Conservation (phyloP, 1,284 basidiomycete genomes). For the Anthracocystis panici-leucophaei region DNA sequence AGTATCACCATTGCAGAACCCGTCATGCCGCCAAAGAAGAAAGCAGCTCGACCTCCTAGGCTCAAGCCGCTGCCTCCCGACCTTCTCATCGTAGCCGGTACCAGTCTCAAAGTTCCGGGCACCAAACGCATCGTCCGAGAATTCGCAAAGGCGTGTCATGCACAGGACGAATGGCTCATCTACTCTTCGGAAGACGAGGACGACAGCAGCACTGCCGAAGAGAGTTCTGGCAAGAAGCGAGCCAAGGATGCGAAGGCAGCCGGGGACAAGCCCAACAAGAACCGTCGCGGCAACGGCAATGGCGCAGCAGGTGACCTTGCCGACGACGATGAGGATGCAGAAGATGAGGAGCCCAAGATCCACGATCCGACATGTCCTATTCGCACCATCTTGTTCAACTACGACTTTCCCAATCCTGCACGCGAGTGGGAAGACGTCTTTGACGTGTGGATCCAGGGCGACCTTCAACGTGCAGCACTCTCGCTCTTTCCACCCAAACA, state of each 20-base stretch:
- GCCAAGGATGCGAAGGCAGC: conserved; percentile 13
- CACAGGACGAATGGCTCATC: conserved; percentile 61
- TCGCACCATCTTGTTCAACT: conserved; percentile 84
- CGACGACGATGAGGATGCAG: conserved; percentile 16
- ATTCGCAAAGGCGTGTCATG: conserved; percentile 85
- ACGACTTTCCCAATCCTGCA: conserved; percentile 87
- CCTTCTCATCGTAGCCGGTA: conserved; percentile 93
- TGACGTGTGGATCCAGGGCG: conserved; percentile 89
- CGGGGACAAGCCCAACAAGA: conserved; percentile 10
- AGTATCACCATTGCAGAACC: conserved; percentile 36
- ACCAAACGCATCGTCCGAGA: conserved; percentile 92
- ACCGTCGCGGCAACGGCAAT: conserved; percentile 6
- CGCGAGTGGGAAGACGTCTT: conserved; percentile 91
- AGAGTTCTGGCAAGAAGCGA: conserved; percentile 41
- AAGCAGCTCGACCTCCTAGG: conserved; percentile 34
- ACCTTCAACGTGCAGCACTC: conserved; percentile 76
- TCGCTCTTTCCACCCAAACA: conserved; percentile 51
- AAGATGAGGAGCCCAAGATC: conserved; percentile 41
- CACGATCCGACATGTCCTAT: conserved; percentile 71
- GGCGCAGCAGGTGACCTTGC: not conserved
- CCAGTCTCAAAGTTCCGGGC: conserved; percentile 93
- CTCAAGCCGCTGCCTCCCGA: conserved; percentile 76
- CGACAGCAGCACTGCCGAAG: conserved; percentile 48
- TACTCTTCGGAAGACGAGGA: conserved; percentile 55
- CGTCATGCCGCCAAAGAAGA: conserved; percentile 31